These are phyloP conservation scores for Saussurea involucrata DNA, from an alignment of 129 eudicot genomes.

Conservation along the genomic window DNA sequence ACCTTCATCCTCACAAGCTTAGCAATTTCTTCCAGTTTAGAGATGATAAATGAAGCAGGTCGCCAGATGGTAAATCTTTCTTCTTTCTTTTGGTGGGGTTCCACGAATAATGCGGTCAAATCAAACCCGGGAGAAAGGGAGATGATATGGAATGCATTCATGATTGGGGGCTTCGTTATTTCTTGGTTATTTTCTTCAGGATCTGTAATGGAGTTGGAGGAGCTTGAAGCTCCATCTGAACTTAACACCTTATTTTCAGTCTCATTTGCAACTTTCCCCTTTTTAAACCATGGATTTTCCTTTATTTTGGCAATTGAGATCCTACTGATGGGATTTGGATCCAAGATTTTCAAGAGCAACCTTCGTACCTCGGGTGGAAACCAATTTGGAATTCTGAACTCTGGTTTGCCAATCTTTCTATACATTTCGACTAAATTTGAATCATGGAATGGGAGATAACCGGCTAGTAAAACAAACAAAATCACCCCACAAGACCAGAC, in stretches of 20 bases:
- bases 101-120: constrained; percentile 67
- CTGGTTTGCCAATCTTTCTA: constrained; percentile 77
- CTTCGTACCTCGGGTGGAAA: constrained; percentile 48
- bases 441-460: constrained; percentile 91
- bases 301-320: constrained; percentile 54
- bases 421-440: constrained; percentile 86
- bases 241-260: constrained; percentile 4
- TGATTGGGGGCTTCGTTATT: constrained; percentile 22
- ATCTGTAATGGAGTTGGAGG: neutral
- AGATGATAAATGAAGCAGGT: constrained; percentile 46
- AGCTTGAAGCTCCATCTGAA: constrained; percentile 11
- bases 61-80: constrained; percentile 53
- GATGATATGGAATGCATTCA: constrained; percentile 81
- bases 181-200: constrained; percentile 28
- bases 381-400: constrained; percentile 70
- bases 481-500: constrained; percentile 88
- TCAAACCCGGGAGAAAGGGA: constrained; percentile 73
- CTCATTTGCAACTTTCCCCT: constrained; percentile 27
- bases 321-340: constrained; percentile 72
- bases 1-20: constrained; percentile 44
- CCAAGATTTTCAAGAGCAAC: constrained; percentile 56
- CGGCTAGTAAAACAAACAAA: constrained; percentile 66
- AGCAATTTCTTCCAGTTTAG: constrained; percentile 57
- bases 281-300: constrained; percentile 62
- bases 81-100: constrained; percentile 40